phyloP scores from a whole-genome alignment of 345 rosid genomes.

The Moricandia arvensis region DNA sequence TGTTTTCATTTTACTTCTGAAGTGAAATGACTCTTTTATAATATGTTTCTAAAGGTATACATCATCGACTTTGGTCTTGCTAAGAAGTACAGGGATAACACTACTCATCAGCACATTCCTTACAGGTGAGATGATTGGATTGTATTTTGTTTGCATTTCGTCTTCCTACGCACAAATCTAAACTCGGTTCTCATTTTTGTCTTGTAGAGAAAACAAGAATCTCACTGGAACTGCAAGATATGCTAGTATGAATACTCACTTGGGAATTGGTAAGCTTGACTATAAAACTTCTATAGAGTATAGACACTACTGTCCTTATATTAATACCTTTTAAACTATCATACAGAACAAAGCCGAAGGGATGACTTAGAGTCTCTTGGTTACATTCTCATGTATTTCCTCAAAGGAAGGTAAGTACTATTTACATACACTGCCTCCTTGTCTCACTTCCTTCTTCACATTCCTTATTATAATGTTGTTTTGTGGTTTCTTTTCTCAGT shows the following conservation, averaged over 20 bases:
- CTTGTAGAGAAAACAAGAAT: constrained; percentile 86
- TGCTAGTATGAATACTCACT: constrained; percentile 99
- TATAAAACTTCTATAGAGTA: background rate
- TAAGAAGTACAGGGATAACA: constrained; percentile 82
- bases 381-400: constrained; percentile 90
- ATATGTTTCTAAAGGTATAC: constrained; percentile 49
- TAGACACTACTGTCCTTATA: background rate
- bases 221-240: constrained; percentile 99
- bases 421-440: background rate
- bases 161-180: background rate
- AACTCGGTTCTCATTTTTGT: background rate
- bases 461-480: background rate
- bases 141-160: background rate
- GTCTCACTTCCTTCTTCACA: constrained; percentile 10
- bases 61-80: constrained; percentile 92
- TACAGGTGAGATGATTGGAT: constrained; percentile 50
- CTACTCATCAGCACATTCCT: constrained; percentile 87
- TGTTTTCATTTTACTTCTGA: background rate
- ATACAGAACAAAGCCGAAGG: constrained; percentile 93
- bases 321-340: background rate
- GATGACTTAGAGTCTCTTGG: constrained; percentile 99
- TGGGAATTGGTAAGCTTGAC: constrained; percentile 76
- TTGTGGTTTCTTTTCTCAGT: constrained; percentile 36
- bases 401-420: constrained; percentile 81
- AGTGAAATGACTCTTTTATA: background rate